Conservation (phyloP, 768 basidiomycete genomes). For the Calvatia gigantea region DNA sequence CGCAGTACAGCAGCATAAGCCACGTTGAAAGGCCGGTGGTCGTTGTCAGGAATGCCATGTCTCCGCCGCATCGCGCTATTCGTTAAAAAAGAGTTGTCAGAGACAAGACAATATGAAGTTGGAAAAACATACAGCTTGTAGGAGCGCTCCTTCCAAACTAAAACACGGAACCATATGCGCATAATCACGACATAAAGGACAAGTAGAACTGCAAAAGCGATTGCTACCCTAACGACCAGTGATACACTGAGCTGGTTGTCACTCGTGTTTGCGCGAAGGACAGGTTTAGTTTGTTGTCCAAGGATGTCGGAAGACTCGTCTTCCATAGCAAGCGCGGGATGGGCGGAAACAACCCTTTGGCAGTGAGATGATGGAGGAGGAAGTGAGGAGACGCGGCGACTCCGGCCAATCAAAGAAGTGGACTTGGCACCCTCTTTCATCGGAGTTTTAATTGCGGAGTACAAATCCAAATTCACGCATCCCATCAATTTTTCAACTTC, state of each 20-base stretch:
- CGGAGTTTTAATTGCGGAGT: slow-evolving; percentile 12
- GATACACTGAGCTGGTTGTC: slow-evolving; percentile 31
- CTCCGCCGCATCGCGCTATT: slow-evolving; percentile 66
- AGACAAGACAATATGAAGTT: background rate
- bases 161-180: slow-evolving; percentile 41
- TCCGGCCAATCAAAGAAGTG: slow-evolving; percentile 31
- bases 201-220: slow-evolving; percentile 33
- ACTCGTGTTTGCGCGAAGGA: slow-evolving; percentile 22
- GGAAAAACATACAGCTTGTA: slow-evolving; percentile 55
- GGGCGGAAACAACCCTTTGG: slow-evolving; percentile 25
- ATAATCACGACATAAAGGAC: slow-evolving; percentile 32
- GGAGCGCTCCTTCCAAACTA: slow-evolving; percentile 58
- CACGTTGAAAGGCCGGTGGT: slow-evolving; percentile 81
- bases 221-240: slow-evolving; percentile 36
- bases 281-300: slow-evolving; percentile 48
- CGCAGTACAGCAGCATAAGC: slow-evolving; percentile 74
- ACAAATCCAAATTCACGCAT: no score
- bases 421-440: slow-evolving; percentile 21
- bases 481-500: slow-evolving; percentile 5
- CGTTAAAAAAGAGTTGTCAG: slow-evolving; percentile 5
- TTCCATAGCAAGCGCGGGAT: slow-evolving; percentile 44
- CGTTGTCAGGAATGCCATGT: slow-evolving; percentile 82
- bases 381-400: slow-evolving; percentile 24
- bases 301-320: slow-evolving; percentile 72
- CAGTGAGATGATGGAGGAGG: slow-evolving; percentile 33